Conservation (phyloP, 345 rosid genomes). For the Noccaea caerulescens region DNA sequence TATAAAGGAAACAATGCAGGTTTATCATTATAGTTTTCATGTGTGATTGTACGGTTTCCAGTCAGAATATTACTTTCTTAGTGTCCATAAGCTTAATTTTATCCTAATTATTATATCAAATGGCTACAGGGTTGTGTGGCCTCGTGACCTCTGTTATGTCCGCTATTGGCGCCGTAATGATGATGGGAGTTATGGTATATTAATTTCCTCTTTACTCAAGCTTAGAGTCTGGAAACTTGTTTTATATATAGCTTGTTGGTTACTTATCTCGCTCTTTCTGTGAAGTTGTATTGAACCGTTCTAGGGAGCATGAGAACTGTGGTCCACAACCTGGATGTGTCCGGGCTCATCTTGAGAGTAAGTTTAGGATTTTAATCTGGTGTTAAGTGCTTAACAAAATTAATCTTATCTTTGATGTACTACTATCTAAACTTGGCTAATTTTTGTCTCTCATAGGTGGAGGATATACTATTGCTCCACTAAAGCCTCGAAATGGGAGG, state of each 20-base stretch:
- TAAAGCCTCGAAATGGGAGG: slow-evolving; percentile 83
- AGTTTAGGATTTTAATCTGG: slow-evolving; percentile 39
- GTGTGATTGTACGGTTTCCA: slow-evolving; percentile 24
- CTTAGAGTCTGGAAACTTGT: slow-evolving; percentile 21
- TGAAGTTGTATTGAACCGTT: slow-evolving; percentile 96
- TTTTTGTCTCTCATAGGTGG: slow-evolving; percentile 67
- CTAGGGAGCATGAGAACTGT: slow-evolving; percentile 96
- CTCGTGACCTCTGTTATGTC: slow-evolving; percentile 98
- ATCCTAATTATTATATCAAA: slow-evolving; percentile 21
- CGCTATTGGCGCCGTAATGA: slow-evolving; percentile 99
- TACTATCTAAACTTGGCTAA: slow-evolving; percentile 14
- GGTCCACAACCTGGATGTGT: slow-evolving; percentile 96
- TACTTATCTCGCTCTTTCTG: slow-evolving; percentile 45
- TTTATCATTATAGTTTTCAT: background rate
- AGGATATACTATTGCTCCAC: slow-evolving; percentile 87
- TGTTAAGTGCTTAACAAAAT: slow-evolving; percentile 1
- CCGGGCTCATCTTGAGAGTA: slow-evolving; percentile 98
- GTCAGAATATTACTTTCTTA: background rate
- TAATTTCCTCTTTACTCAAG: slow-evolving; percentile 30
- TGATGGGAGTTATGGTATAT: slow-evolving; percentile 96
- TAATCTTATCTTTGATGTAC: background rate
- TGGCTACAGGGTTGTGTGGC: slow-evolving; percentile 86
- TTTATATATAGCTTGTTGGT: slow-evolving; percentile 32
- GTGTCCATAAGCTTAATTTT: slow-evolving; percentile 8
- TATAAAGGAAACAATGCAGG: background rate